Percentiles rank a stretch among this genome's conserved stretches.
phyloP scores from a whole-genome alignment of 2,329 filamentous ascomycete genomes.

The Rhynchosporium graminicola region DNA sequence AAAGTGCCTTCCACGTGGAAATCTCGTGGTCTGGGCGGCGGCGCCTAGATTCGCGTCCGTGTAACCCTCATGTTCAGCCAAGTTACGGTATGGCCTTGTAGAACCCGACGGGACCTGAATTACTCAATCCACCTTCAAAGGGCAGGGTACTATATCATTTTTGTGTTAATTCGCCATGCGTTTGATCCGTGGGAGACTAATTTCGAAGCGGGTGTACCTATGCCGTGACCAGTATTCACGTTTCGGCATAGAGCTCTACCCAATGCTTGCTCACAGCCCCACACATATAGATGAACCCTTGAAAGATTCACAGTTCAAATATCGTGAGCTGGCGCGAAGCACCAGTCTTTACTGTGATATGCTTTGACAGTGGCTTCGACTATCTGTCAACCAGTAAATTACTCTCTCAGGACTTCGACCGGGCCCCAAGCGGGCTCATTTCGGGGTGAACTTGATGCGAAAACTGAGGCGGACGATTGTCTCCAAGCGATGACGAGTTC shows the following conservation, averaged over 20 bases:
- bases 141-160: conserved; percentile 14
- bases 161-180: conserved; percentile 23
- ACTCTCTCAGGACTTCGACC: background rate
- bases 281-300: background rate
- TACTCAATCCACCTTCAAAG: background rate
- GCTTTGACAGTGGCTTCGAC: conserved; percentile 2
- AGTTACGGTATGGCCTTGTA: background rate
- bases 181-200: conserved; percentile 13
- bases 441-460: conserved; percentile 10
- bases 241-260: conserved; percentile 1
- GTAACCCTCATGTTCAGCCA: background rate
- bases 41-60: conserved; percentile 1
- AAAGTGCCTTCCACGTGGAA: conserved; percentile 7
- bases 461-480: conserved; percentile 12
- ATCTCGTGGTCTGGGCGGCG: conserved; percentile 10
- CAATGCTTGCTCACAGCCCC: background rate
- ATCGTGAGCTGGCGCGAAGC: conserved; percentile 2
- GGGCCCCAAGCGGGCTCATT: background rate
- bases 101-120: background rate
- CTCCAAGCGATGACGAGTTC: conserved; percentile 21
- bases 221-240: conserved; percentile 12
- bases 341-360: background rate
- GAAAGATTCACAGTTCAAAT: background rate
- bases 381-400: background rate
- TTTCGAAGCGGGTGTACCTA: conserved; percentile 18